Percentiles rank a stretch among this genome's conserved stretches.
Conservation (phyloP, 1,284 basidiomycete genomes). For the Moesziomyces aphidis region DNA sequence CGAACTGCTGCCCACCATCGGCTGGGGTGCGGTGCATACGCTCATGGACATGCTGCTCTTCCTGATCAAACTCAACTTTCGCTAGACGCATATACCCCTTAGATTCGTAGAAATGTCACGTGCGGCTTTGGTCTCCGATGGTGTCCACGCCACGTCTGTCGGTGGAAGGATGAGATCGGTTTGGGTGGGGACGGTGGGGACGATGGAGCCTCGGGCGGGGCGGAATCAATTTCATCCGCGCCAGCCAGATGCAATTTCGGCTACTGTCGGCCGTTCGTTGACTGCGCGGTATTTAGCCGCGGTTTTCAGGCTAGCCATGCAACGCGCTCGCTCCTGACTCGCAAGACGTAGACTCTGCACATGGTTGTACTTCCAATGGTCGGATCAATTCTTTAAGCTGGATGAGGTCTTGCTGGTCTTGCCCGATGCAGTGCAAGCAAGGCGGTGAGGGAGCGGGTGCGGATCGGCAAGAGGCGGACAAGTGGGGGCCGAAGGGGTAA, state of each 20-base stretch:
- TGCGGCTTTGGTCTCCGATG: no score
- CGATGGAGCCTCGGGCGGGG: neutral
- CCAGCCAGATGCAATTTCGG: neutral
- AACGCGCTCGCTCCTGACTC: no score
- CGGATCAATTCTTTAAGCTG: no score
- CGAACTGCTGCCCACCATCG: slow-evolving; percentile 67
- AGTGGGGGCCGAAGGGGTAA: neutral
- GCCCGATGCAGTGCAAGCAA: no score
- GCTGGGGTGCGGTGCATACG: slow-evolving; percentile 72
- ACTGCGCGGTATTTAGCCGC: neutral
- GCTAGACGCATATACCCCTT: slow-evolving; percentile 10
- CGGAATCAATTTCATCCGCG: slow-evolving; percentile 21
- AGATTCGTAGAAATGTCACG: slow-evolving; percentile 4
- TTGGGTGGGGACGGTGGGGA: neutral
- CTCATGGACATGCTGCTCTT: slow-evolving; percentile 73
- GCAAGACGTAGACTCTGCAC: no score
- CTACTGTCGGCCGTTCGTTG: slow-evolving; percentile 11
- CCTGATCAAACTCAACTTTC: slow-evolving; percentile 65
- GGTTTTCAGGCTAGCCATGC: no score
- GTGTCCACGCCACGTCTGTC: no score
- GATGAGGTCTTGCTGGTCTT: no score
- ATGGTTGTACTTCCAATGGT: no score
- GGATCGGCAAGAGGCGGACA: slow-evolving; percentile 2
- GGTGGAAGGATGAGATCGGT: no score
- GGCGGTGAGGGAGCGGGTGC: no score